Conservation (phyloP, 179 eudicot genomes). For the Beta lomatogona region DNA sequence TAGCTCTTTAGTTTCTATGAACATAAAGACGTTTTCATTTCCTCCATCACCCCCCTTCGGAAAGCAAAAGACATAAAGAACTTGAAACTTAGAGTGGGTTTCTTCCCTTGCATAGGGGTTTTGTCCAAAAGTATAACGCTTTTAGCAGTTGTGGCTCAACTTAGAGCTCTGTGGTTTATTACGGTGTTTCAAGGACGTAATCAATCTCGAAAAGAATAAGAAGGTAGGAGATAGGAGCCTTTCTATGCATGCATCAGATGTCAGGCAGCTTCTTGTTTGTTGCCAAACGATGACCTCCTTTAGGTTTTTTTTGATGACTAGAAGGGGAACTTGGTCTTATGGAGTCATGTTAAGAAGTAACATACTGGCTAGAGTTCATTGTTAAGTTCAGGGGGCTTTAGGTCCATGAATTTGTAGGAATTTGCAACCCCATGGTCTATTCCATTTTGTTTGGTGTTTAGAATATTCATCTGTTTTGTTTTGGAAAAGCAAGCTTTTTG, state of each 20-base stretch:
- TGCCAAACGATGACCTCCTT: not conserved
- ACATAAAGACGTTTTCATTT: not conserved
- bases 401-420: not conserved
- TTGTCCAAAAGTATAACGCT: not conserved
- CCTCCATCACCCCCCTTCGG: not conserved
- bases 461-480: not conserved
- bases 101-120: not conserved
- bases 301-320: not conserved
- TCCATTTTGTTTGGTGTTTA: not conserved
- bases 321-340: not conserved
- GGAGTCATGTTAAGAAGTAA: not conserved
- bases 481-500: not conserved
- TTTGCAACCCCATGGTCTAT: not conserved
- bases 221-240: not conserved
- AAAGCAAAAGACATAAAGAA: not conserved
- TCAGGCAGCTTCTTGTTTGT: not conserved
- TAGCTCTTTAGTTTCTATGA: not conserved
- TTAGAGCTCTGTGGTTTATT: not conserved
- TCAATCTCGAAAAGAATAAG: not conserved
- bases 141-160: not conserved
- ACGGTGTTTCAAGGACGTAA: not conserved
- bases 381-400: not conserved
- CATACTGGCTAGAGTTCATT: conserved; percentile 1
- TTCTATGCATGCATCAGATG: not conserved
- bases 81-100: not conserved